These are phyloP conservation scores for Rhynchosporium secalis DNA, from an alignment of 2,329 filamentous ascomycete species.

Conservation along the genomic window DNA sequence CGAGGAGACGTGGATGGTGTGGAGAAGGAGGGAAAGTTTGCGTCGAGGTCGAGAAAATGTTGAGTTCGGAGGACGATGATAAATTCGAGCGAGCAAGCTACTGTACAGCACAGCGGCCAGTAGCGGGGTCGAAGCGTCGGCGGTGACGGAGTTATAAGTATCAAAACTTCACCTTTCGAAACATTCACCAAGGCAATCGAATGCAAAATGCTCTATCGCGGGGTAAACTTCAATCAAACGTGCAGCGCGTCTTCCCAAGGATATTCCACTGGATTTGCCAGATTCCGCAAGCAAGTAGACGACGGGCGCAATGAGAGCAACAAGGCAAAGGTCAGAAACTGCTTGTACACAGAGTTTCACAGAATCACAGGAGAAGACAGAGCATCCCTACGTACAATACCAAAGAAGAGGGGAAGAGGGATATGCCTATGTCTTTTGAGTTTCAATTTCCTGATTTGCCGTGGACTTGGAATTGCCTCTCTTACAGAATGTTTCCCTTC, in stretches of 20 bases:
- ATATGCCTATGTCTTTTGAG: neutral
- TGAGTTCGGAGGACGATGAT: conserved; percentile 21
- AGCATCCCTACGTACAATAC: neutral
- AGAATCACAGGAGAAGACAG: neutral
- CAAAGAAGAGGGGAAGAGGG: neutral
- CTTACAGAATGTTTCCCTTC: neutral
- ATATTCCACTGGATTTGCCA: neutral
- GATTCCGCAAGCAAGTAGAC: neutral
- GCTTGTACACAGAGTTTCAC: neutral
- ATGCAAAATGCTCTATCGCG: conserved; percentile 10
- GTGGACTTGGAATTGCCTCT: conserved; percentile 3
- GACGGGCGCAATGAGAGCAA: neutral
- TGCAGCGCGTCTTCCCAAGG: conserved; percentile 11
- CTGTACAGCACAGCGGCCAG: conserved; percentile 15
- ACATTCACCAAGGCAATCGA: neutral
- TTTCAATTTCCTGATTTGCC: neutral
- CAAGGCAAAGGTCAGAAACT: neutral
- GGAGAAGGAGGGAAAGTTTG: conserved; percentile 23
- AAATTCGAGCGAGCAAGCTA: conserved; percentile 17
- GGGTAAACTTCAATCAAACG: neutral
- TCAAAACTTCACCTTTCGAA: conserved; percentile 1
- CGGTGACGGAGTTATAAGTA: conserved; percentile 20
- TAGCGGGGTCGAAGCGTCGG: conserved; percentile 21
- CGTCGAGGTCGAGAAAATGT: conserved; percentile 26
- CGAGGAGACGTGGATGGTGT: conserved; percentile 15